A percentile compares a stretch with the other conserved stretches of the same genome.
These are phyloP conservation scores for Aureobasidium lini DNA, from an alignment of 2,329 filamentous ascomycete species.

Conservation along the genomic window DNA sequence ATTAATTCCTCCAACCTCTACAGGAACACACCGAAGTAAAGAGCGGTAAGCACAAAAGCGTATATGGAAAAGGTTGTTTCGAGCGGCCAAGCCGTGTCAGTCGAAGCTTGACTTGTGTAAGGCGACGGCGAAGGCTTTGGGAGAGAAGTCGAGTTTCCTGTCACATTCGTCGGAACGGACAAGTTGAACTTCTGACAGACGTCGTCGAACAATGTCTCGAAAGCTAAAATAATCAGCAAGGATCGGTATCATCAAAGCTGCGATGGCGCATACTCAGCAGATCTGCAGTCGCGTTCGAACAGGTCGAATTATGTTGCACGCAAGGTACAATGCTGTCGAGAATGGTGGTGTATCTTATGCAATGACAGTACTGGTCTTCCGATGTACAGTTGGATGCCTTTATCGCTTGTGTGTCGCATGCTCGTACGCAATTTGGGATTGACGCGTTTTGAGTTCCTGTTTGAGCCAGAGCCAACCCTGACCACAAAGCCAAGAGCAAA, in stretches of 20 bases:
- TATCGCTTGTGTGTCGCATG: slow-evolving; percentile 4
- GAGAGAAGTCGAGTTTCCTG: neutral
- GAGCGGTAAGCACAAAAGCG: neutral
- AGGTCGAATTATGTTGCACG: slow-evolving; percentile 4
- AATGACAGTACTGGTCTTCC: slow-evolving; percentile 9
- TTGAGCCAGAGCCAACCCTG: neutral
- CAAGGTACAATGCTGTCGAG: slow-evolving; percentile 4
- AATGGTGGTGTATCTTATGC: neutral
- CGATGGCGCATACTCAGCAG: neutral
- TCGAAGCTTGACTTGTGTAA: neutral
- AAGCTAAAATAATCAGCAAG: neutral
- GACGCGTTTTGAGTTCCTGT: slow-evolving; percentile 7
- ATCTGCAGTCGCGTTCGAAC: neutral
- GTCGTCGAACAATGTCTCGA: slow-evolving; percentile 3
- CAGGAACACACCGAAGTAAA: neutral
- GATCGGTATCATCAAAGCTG: neutral
- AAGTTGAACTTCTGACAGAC: slow-evolving; percentile 10
- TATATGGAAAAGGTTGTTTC: neutral
- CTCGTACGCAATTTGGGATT: slow-evolving; percentile 1
- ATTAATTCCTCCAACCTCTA: neutral
- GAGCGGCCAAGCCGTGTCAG: neutral
- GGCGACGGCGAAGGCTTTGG: neutral
- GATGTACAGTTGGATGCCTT: neutral
- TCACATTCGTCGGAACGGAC: slow-evolving; percentile 5
- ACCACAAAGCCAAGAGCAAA: neutral